Base-by-base conservation (phyloP, 1,284 basidiomycete genomes). In the Xanthoconium separans region DNA sequence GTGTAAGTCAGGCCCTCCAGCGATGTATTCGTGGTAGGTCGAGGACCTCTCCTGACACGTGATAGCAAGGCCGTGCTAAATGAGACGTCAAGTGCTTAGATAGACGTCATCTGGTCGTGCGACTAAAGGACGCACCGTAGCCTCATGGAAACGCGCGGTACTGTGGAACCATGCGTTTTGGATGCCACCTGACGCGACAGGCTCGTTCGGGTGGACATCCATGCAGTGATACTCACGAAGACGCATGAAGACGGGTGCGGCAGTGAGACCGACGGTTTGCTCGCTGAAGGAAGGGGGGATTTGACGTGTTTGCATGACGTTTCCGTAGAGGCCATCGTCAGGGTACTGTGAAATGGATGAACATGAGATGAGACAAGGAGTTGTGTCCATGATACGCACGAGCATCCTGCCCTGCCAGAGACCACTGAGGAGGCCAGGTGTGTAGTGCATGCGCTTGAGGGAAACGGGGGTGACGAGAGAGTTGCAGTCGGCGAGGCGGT, bases 391-490 rank as follows among this genome's bases (percentile, higher is more conserved):
- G 39, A 6, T 7, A 72, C 81, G 52, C 50, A 85, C 82, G 43
- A 83, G 66, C 72, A 84, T 76, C 12, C 80, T 70, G 7, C 85
- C 85, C 44, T 77, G 74, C 81, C 84, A 87, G 18, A 83, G 71
- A 1, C 85, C 84, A 29, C 67, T 66, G 51, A 86, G 64, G 8
- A 70, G 66, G 6, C 83, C 82, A 3, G 75, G 77, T 5, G 73
- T 75, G 63, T 82, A 85, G 15, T 79, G 73, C 4, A 65, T 65
- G 22, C 78, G 76, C 47, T 76, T 76, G 44, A 75, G 60, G 9
- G 73, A 75, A 18, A 74, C 55, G 22, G 61, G 63, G 3, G 68
- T 66, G 55, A 72, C 76, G 6, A 77, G 65, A 46, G 81, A 72
- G 11, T 66, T 72, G 61, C 87, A 87, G 29, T 77, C 69, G 4